phyloP scores from a whole-genome alignment of 2,329 filamentous ascomycete genomes.

The Xylaria sp. region DNA sequence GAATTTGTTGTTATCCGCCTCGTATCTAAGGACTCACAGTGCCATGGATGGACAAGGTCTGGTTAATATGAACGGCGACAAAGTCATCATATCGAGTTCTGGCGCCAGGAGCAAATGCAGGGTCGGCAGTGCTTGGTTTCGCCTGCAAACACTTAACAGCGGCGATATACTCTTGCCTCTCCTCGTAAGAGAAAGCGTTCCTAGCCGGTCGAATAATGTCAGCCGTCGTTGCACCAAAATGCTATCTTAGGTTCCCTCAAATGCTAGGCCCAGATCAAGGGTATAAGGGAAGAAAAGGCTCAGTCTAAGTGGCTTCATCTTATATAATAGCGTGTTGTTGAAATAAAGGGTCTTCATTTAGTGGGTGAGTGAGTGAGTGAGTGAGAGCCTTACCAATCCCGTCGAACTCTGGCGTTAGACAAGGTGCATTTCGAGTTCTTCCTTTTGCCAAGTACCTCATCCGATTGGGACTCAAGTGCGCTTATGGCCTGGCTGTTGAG shows the following conservation, averaged over 20 bases:
- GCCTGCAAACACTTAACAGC: constrained; percentile 51
- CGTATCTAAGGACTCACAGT: constrained; percentile 37
- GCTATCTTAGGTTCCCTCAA: no score
- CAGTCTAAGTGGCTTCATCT: neutral
- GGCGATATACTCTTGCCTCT: constrained; percentile 46
- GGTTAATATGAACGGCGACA: constrained; percentile 54
- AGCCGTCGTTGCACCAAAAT: neutral
- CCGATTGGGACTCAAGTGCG: constrained; percentile 15
- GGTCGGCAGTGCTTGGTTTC: constrained; percentile 50
- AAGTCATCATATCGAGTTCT: constrained; percentile 53
- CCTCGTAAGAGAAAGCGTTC: constrained; percentile 11
- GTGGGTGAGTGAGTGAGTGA: neutral
- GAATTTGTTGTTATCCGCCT: neutral
- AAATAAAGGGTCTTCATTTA: neutral
- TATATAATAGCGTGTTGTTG: neutral
- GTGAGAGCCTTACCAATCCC: constrained; percentile 32
- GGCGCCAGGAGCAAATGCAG: constrained; percentile 48
- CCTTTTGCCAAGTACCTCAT: neutral
- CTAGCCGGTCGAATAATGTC: constrained; percentile 9
- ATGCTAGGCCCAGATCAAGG: neutral
- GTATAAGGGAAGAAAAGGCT: neutral
- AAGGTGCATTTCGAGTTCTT: constrained; percentile 21
- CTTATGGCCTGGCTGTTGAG: constrained; percentile 30
- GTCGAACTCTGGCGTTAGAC: constrained; percentile 25
- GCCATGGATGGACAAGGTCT: constrained; percentile 47